Conservation (phyloP, 495 filamentous ascomycete genomes). For the Penicillium pancosmium region DNA sequence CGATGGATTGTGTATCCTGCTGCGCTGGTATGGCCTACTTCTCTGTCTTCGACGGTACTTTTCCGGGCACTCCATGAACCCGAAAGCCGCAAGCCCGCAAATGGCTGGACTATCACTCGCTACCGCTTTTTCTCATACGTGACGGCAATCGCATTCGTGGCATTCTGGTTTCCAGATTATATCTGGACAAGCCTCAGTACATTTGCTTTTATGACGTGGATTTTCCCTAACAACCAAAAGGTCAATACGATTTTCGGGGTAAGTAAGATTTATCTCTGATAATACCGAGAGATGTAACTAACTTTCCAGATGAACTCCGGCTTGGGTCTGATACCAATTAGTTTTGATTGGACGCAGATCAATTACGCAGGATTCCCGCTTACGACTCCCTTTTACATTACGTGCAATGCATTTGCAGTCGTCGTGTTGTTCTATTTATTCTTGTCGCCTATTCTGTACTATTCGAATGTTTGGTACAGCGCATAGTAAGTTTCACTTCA, state of each 20-base stretch:
- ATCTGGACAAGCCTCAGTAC: conserved; percentile 68
- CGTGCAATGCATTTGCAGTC: conserved; percentile 48
- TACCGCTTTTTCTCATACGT: conserved; percentile 59
- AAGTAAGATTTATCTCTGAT: conserved; percentile 61
- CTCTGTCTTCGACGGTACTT: conserved; percentile 30
- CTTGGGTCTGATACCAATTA: conserved; percentile 75
- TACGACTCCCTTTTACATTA: conserved; percentile 54
- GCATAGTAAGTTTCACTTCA: conserved; percentile 44
- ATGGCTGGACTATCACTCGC: conserved; percentile 58
- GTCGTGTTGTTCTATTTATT: conserved; percentile 30
- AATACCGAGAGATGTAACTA: conserved; percentile 61
- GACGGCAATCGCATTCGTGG: conserved; percentile 49
- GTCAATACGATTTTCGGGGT: conserved; percentile 70
- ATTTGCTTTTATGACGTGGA: conserved; percentile 66
- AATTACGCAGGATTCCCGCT: conserved; percentile 54
- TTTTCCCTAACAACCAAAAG: conserved; percentile 58
- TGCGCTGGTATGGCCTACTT: conserved; percentile 38
- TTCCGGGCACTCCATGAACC: conserved; percentile 51
- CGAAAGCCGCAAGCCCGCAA: conserved; percentile 42
- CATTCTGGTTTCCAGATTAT: conserved; percentile 77
- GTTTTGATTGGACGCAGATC: conserved; percentile 66
- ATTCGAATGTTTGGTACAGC: conserved; percentile 48
- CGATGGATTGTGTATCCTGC: conserved; percentile 61
- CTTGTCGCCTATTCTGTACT: conserved; percentile 59
- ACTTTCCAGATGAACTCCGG: conserved; percentile 74